Conservation (phyloP, 768 basidiomycete genomes). For the Pulveroboletus sp. region DNA sequence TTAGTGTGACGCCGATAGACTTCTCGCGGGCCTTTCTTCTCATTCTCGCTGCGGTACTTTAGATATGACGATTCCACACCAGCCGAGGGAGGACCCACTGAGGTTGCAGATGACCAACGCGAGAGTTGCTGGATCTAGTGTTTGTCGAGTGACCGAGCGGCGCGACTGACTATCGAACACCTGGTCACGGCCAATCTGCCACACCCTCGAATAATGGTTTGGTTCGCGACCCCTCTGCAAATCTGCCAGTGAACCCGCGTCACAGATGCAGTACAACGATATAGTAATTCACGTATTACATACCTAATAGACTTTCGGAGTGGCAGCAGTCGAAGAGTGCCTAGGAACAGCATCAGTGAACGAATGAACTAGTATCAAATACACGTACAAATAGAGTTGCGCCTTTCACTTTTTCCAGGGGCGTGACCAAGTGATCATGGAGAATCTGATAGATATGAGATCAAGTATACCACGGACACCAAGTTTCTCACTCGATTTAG, state of each 20-base stretch:
- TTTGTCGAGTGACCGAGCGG: neutral
- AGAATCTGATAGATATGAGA: slow-evolving; percentile 13
- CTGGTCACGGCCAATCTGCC: slow-evolving; percentile 12
- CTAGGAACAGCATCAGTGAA: slow-evolving; percentile 7
- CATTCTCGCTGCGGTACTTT: slow-evolving; percentile 4
- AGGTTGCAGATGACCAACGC: slow-evolving; percentile 2
- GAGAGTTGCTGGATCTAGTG: slow-evolving; percentile 2
- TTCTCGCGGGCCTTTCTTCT: neutral
- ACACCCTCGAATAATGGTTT: slow-evolving; percentile 14
- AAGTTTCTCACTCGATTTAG: slow-evolving; percentile 18
- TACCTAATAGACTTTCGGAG: slow-evolving; percentile 25
- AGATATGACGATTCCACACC: neutral
- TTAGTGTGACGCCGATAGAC: neutral
- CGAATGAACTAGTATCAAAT: neutral
- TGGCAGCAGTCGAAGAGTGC: slow-evolving; percentile 30
- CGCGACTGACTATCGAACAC: slow-evolving; percentile 11
- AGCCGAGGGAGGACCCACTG: slow-evolving; percentile 2
- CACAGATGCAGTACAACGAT: neutral
- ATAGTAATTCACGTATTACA: neutral
- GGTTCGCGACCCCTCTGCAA: slow-evolving; percentile 12
- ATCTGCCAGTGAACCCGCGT: slow-evolving; percentile 8
- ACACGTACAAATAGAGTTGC: slow-evolving; percentile 18
- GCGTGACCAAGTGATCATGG: slow-evolving; percentile 16
- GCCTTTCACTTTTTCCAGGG: slow-evolving; percentile 15
- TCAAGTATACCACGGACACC: neutral